These are phyloP conservation scores for Metrosideros polymorpha DNA, from an alignment of 441 rosid genomes.

Conservation along the genomic window DNA sequence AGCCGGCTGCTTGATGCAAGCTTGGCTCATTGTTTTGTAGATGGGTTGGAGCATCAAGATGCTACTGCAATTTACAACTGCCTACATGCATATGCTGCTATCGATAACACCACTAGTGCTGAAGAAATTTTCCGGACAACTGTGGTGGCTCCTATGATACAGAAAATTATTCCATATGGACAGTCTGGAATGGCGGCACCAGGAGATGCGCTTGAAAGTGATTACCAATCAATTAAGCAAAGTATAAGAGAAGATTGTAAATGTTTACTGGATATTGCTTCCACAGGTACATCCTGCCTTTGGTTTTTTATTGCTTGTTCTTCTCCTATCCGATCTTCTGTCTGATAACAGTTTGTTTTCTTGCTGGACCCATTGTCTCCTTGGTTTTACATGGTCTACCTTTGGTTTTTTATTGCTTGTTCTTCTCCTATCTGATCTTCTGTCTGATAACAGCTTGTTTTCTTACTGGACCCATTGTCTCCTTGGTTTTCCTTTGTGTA, in stretches of 20 bases:
- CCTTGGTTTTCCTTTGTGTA: neutral
- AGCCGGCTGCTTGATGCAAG: constrained; percentile 83
- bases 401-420: neutral
- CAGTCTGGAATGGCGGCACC: constrained; percentile 33
- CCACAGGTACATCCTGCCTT: constrained; percentile 40
- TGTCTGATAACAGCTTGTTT: neutral
- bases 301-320: neutral
- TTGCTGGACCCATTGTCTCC: neutral
- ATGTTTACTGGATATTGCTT: constrained; percentile 77
- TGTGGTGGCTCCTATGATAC: constrained; percentile 64
- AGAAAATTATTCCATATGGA: constrained; percentile 56
- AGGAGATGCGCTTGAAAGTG: constrained; percentile 67
- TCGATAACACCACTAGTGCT: constrained; percentile 65
- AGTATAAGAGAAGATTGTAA: constrained; percentile 60
- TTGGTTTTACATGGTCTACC: neutral
- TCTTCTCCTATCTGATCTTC: neutral
- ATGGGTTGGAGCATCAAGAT: constrained; percentile 78
- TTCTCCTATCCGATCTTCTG: neutral
- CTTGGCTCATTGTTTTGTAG: constrained; percentile 90
- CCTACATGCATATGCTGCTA: constrained; percentile 92
- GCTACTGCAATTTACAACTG: constrained; percentile 91
- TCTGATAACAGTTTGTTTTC: neutral
- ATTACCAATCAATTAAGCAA: constrained; percentile 64
- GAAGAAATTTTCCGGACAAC: constrained; percentile 81
- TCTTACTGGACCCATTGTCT: neutral